Base-by-base conservation (phyloP, 768 basidiomycete genomes). In the Leucogyrophana mollusca region DNA sequence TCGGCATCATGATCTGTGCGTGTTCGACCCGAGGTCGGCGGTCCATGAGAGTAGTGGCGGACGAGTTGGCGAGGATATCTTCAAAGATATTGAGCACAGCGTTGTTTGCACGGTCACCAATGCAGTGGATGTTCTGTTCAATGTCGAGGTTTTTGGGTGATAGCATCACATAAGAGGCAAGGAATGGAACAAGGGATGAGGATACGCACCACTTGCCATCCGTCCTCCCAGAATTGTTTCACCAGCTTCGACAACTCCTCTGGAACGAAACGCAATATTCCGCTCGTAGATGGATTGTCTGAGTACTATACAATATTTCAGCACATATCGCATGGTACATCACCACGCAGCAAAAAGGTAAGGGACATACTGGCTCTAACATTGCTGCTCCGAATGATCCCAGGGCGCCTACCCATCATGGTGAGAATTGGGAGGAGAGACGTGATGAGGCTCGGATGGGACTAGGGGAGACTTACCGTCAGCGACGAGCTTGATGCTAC, bases 321-420 rank as follows among this genome's bases (percentile, higher is more conserved):
- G 13, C 27, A 30, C 27, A 30, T 13, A 13, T 30, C 13, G 6
- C 6, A 30, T 13, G 7, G 27, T 6, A 30, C 13, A 30, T 7
- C 13, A 17, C 24, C 22, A 23, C 43, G 20, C 7, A 4, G 22
- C 4, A 16, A 38, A 30, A 4, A 3, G 14, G 10, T 3, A 11
- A 13, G 8, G 18, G 23, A 44, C 64, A 35, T 36, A 66, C 62
- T 3, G 92, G 90, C 40, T 85, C 77, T 4, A 90, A 67, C 46
- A 98, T 73, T 0, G 95, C 94, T 0, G 95, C 94, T 6, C 95
- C 94, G 76, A 89, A 90, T 2, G 88, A 90, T 0, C 95, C 92
- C 4, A 98, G 77, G 0, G 94, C 94, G 34, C 94, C 86, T 87
- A 43, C 4, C 22, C 27, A 24, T 25, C 4, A 46, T 27, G 13